phyloP scores from a whole-genome alignment of 2,329 filamentous ascomycete genomes.

The Fusarium oxysporum region DNA sequence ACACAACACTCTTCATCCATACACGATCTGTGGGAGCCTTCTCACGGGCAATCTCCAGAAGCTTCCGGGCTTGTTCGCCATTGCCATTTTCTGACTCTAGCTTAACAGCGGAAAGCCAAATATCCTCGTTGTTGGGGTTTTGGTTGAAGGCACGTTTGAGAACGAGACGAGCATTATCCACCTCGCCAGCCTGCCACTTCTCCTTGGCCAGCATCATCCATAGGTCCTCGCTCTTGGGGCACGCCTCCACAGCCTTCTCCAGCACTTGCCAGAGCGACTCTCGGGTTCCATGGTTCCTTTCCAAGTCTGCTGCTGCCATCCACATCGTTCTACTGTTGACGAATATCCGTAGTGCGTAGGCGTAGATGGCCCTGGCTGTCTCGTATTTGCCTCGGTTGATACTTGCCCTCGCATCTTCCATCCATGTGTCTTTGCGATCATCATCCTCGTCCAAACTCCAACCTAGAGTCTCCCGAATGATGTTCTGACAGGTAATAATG shows the following conservation, averaged over 20 bases:
- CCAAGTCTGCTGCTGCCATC: constrained; percentile 90
- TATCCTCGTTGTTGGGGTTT: constrained; percentile 96
- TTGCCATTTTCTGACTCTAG: constrained; percentile 92
- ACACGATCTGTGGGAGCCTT: constrained; percentile 95
- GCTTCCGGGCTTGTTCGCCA: constrained; percentile 81
- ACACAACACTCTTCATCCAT: constrained; percentile 95
- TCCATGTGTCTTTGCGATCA: constrained; percentile 94
- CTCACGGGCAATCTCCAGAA: constrained; percentile 84
- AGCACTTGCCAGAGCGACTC: constrained; percentile 86
- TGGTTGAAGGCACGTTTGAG: constrained; percentile 92
- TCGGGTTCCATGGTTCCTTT: constrained; percentile 87
- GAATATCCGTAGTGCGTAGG: constrained; percentile 90
- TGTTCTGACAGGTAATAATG: constrained; percentile 85
- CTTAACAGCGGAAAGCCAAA: constrained; percentile 96
- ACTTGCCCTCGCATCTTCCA: constrained; percentile 88
- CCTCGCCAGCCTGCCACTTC: constrained; percentile 89
- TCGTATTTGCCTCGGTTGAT: constrained; percentile 86
- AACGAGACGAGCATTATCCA: constrained; percentile 87
- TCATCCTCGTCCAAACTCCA: constrained; percentile 96
- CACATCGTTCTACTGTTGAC: constrained; percentile 88
- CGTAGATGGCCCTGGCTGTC: constrained; percentile 93
- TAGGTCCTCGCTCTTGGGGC: constrained; percentile 88
- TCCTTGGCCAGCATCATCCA: constrained; percentile 98
- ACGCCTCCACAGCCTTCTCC: constrained; percentile 93
- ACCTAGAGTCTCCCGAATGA: constrained; percentile 91